Evolutionary conservation across 139 green algal species (phyloP).

Genomic region (Tetratostichococcus sp.): DNA sequence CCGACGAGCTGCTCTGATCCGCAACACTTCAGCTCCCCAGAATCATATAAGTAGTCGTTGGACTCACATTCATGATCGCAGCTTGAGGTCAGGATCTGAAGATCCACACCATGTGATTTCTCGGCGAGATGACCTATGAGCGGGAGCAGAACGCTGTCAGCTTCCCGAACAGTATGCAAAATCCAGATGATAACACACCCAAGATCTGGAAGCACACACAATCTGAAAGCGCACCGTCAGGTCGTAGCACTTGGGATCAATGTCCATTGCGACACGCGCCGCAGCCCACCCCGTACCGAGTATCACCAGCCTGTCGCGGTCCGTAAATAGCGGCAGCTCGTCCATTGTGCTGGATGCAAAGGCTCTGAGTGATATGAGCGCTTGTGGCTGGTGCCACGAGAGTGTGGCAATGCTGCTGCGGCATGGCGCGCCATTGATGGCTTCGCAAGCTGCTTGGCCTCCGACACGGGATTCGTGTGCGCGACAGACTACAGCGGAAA

Average conservation of each 20-base stretch:
- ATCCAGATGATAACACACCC: background rate
- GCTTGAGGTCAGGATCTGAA: too few species aligned
- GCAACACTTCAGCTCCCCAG: too few species aligned
- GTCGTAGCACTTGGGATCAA: conserved; percentile 68
- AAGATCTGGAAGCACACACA: background rate
- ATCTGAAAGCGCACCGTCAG: conserved; percentile 50
- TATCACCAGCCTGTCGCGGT: conserved; percentile 61
- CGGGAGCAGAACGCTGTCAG: background rate
- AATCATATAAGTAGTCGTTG: too few species aligned
- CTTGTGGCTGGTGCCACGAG: too few species aligned
- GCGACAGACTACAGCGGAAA: too few species aligned
- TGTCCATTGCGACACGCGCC: conserved; percentile 58
- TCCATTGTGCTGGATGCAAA: background rate
- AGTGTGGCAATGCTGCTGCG: too few species aligned
- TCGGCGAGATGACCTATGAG: conserved; percentile 48
- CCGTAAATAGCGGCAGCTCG: conserved; percentile 20
- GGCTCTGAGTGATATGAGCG: background rate
- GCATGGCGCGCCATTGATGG: too few species aligned
- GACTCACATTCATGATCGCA: too few species aligned
- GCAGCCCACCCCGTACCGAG: conserved; percentile 78
- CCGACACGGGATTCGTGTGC: too few species aligned
- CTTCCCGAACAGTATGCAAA: background rate
- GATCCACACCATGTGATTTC: conserved; percentile 69
- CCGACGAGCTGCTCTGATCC: too few species aligned
- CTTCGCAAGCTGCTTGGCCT: too few species aligned